Evolutionary conservation across 805 yeast species (phyloP).

Genomic region (Metschnikowia henanensis): DNA sequence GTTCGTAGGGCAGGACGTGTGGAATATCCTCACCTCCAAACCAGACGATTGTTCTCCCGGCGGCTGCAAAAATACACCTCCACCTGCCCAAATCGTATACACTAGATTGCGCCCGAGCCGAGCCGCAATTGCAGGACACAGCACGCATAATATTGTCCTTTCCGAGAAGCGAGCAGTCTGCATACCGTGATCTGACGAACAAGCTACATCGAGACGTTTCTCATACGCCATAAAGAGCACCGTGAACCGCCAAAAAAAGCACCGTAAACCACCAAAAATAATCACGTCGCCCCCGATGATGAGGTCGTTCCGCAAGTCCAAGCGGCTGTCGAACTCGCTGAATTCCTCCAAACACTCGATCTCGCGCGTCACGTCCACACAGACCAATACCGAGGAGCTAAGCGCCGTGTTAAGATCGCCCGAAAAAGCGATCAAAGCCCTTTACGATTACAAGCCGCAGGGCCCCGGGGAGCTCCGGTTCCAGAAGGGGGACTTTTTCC

Average conservation of each 20-base stretch:
- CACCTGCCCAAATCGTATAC: too few relatives aligned
- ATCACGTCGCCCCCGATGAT: slow-evolving; percentile 25
- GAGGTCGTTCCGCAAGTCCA: slow-evolving; percentile 42
- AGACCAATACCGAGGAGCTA: slow-evolving; percentile 15
- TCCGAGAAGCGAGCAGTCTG: neutral
- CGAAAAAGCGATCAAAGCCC: slow-evolving; percentile 80
- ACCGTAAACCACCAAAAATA: neutral
- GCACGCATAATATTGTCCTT: too few relatives aligned
- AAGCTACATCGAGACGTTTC: too few relatives aligned
- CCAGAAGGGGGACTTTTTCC: slow-evolving; percentile 83
- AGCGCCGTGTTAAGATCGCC: slow-evolving; percentile 51
- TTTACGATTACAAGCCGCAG: slow-evolving; percentile 73
- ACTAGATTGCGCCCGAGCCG: too few relatives aligned
- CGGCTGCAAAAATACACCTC: too few relatives aligned
- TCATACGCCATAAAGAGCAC: neutral
- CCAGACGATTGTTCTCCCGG: slow-evolving; percentile 1
- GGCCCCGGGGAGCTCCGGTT: slow-evolving; percentile 81
- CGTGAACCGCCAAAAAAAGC: neutral
- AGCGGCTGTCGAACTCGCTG: slow-evolving; percentile 35
- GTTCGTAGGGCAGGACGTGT: slow-evolving; percentile 4
- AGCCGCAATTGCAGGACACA: too few relatives aligned
- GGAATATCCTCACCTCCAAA: slow-evolving; percentile 1
- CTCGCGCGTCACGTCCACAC: slow-evolving; percentile 27
- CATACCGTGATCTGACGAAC: neutral
- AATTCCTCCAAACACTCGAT: slow-evolving; percentile 33